A percentile compares a stretch with the other conserved stretches of the same genome.
phyloP scores from a whole-genome alignment of 2,329 filamentous ascomycete genomes.

The Epichloe brachyelytri region DNA sequence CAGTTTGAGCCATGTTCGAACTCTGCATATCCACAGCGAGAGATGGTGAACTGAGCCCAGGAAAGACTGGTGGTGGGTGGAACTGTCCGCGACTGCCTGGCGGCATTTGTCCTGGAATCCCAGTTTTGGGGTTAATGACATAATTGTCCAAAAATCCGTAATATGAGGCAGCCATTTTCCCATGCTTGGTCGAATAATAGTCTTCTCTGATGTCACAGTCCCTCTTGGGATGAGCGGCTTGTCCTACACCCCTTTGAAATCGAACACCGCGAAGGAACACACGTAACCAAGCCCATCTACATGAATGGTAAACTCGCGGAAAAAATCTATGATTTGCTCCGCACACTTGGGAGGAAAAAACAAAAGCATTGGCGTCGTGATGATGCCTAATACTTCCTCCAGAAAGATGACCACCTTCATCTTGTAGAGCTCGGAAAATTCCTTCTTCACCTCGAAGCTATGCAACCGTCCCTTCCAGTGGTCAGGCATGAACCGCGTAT shows the following conservation, averaged over 20 bases:
- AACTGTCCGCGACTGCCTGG: conserved; percentile 44
- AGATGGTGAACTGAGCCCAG: conserved; percentile 53
- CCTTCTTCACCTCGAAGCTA: conserved; percentile 80
- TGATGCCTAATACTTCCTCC: conserved; percentile 83
- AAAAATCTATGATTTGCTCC: conserved; percentile 93
- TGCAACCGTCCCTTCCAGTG: conserved; percentile 87
- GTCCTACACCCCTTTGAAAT: conserved; percentile 72
- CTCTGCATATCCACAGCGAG: conserved; percentile 42
- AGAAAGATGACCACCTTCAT: conserved; percentile 84
- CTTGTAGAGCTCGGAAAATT: conserved; percentile 85
- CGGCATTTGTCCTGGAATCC: conserved; percentile 47
- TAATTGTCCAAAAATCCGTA: conserved; percentile 94
- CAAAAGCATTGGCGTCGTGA: conserved; percentile 81
- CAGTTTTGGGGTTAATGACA: conserved; percentile 57
- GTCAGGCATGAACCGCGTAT: conserved; percentile 80
- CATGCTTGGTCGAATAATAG: conserved; percentile 89
- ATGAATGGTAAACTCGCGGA: conserved; percentile 93
- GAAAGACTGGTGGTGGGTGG: conserved; percentile 63
- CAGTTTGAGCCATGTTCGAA: conserved; percentile 30
- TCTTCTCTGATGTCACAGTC: conserved; percentile 66
- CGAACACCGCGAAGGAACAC: conserved; percentile 94
- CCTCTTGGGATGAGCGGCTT: conserved; percentile 24
- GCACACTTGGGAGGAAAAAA: conserved; percentile 73
- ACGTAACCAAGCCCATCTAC: conserved; percentile 93
- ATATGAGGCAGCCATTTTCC: conserved; percentile 97